Conservation (phyloP, 2,329 filamentous ascomycete genomes). For the Byssoonygena ceratinophila region DNA sequence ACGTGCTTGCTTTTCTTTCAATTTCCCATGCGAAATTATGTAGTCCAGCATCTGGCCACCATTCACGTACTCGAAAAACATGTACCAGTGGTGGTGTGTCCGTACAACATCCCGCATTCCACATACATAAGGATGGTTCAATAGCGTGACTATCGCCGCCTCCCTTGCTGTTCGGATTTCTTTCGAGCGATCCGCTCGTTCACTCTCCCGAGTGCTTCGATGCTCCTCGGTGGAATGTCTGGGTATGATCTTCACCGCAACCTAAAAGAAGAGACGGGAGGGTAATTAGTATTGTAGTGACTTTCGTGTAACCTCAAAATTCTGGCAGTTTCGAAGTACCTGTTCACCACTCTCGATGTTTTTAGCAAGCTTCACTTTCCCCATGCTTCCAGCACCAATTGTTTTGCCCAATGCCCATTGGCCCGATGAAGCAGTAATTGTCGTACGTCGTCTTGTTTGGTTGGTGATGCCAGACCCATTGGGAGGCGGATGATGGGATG, state of each 20-base stretch:
- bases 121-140: constrained; percentile 92
- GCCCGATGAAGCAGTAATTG: constrained; percentile 79
- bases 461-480: constrained; percentile 25
- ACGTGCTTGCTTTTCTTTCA: constrained; percentile 96
- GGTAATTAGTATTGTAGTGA: background rate
- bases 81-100: constrained; percentile 98
- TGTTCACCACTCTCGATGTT: constrained; percentile 85
- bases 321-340: constrained; percentile 43
- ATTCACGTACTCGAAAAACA: constrained; percentile 98
- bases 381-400: constrained; percentile 96
- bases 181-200: constrained; percentile 89
- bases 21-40: constrained; percentile 92
- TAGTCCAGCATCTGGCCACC: constrained; percentile 99
- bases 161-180: constrained; percentile 91
- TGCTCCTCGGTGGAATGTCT: constrained; percentile 81
- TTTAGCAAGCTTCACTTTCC: constrained; percentile 91
- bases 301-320: background rate
- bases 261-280: constrained; percentile 49
- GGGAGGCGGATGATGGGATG: constrained; percentile 31
- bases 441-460: constrained; percentile 54
- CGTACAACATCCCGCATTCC: constrained; percentile 89
- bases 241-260: constrained; percentile 94
- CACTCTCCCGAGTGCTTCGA: constrained; percentile 59
- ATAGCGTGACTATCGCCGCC: constrained; percentile 86
- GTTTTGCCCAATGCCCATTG: constrained; percentile 96